phyloP scores from a whole-genome alignment of 192 early-diverging fungal genomes.

The Backusella sp. region DNA sequence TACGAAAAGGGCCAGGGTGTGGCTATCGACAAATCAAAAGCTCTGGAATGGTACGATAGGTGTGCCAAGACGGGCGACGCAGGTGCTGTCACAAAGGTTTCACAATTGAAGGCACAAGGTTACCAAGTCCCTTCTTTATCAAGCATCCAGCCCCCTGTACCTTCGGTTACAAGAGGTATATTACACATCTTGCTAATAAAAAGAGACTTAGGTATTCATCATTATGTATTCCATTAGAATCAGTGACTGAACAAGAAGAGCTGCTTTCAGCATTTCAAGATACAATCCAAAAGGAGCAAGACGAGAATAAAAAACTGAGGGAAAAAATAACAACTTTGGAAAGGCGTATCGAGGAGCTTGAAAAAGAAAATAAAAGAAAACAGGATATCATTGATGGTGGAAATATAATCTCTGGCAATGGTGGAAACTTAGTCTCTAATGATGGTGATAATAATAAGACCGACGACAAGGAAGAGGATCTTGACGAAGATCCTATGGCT shows the following conservation, averaged over 20 bases:
- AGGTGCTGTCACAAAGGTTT: neutral
- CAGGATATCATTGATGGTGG: neutral
- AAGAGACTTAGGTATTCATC: neutral
- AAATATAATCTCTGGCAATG: too few species aligned
- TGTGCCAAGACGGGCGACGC: neutral
- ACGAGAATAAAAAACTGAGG: neutral
- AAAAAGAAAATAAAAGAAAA: neutral
- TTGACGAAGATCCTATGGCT: neutral
- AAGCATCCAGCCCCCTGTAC: neutral
- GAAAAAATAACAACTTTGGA: neutral
- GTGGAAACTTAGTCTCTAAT: too few species aligned
- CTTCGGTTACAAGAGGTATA: neutral
- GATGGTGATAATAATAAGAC: neutral
- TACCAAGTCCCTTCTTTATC: neutral
- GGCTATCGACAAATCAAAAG: neutral
- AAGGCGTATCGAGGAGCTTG: neutral
- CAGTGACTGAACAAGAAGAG: neutral
- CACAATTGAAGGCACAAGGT: neutral
- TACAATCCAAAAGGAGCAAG: constrained; percentile 1
- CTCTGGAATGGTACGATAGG: neutral
- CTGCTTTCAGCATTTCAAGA: neutral
- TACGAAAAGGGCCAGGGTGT: neutral
- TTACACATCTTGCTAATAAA: neutral
- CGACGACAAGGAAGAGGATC: neutral
- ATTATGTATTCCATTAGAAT: neutral